Conservation (phyloP, 1,139 yeast species). For the Nematodospora anomalae region DNA sequence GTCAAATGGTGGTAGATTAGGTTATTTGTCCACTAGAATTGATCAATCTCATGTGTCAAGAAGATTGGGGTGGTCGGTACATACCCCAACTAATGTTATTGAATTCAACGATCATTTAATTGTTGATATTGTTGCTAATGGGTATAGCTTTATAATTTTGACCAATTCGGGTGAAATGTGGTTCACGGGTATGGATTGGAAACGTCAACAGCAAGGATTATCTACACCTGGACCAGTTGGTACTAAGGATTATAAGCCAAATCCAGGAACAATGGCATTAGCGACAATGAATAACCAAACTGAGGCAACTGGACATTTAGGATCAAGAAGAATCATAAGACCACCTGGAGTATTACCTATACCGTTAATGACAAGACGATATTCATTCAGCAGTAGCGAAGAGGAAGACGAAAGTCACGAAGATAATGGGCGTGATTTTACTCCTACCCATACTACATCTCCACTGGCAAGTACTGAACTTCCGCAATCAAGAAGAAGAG, state of each 20-base stretch:
- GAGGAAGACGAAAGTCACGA: slow-evolving; percentile 1
- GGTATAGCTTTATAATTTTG: slow-evolving; percentile 64
- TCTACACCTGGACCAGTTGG: slow-evolving; percentile 24
- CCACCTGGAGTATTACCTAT: slow-evolving; percentile 13
- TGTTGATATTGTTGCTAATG: slow-evolving; percentile 63
- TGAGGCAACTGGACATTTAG: slow-evolving; percentile 4
- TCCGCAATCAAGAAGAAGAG: slow-evolving; percentile 13
- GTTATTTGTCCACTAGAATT: slow-evolving; percentile 39
- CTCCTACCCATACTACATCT: slow-evolving; percentile 21
- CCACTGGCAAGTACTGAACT: slow-evolving; percentile 10
- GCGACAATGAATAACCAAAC: slow-evolving; percentile 9
- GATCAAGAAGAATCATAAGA: slow-evolving; percentile 10
- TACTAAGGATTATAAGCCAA: slow-evolving; percentile 23
- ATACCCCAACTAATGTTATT: slow-evolving; percentile 40
- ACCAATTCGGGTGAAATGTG: slow-evolving; percentile 54
- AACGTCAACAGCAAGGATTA: slow-evolving; percentile 24
- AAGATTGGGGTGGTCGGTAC: slow-evolving; percentile 34
- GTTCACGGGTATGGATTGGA: slow-evolving; percentile 54
- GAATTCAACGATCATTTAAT: slow-evolving; percentile 39
- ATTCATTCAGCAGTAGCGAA: slow-evolving; percentile 7
- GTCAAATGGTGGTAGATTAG: slow-evolving; percentile 55
- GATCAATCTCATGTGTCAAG: slow-evolving; percentile 29
- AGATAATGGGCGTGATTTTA: slow-evolving; percentile 2
- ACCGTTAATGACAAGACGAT: slow-evolving; percentile 12
- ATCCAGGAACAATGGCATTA: slow-evolving; percentile 24